Evolutionary conservation across 805 yeast genomes (phyloP).

Genomic region (Kregervanrija delftensis): DNA sequence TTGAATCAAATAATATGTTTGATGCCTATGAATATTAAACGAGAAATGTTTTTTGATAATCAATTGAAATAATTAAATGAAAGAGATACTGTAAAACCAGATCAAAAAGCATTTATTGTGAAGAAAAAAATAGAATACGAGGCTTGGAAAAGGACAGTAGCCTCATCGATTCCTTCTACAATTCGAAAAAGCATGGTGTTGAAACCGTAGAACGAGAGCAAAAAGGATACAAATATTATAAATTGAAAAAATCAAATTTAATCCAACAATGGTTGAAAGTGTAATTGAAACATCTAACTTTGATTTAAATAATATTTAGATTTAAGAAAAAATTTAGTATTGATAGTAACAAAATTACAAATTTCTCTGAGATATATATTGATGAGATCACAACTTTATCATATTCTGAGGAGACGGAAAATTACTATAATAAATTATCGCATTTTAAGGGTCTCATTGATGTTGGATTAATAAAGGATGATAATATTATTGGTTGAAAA

Average conservation of each 20-base stretch:
- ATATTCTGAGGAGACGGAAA: conserved; percentile 14
- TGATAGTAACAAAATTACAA: conserved; percentile 1
- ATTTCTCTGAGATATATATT: conserved; percentile 7
- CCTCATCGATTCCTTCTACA: conserved; percentile 9
- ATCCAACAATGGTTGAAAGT: conserved; percentile 6
- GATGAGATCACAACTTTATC: conserved; percentile 12
- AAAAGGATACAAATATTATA: conserved; percentile 8
- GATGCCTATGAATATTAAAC: conserved; percentile 15
- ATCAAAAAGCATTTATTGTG: conserved; percentile 3
- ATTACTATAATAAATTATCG: conserved; percentile 16
- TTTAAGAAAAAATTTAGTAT: conserved; percentile 1
- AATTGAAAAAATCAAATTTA: conserved; percentile 11
- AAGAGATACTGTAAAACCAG: conserved; percentile 2
- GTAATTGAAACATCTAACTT: conserved; percentile 7
- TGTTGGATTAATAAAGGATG: conserved; percentile 15
- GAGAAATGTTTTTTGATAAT: neutral
- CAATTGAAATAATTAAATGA: conserved; percentile 4
- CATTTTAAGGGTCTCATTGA: conserved; percentile 13
- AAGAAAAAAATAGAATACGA: conserved; percentile 4
- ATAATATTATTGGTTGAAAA: conserved; percentile 21
- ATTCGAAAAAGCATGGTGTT: conserved; percentile 4
- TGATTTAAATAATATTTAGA: conserved; percentile 7
- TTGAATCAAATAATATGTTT: conserved; percentile 24
- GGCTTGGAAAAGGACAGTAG: conserved; percentile 5
- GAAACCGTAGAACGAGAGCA: conserved; percentile 1